These are phyloP conservation scores for Candida coleopterorum DNA, from an alignment of 805 yeast genomes.

Conservation along the genomic window DNA sequence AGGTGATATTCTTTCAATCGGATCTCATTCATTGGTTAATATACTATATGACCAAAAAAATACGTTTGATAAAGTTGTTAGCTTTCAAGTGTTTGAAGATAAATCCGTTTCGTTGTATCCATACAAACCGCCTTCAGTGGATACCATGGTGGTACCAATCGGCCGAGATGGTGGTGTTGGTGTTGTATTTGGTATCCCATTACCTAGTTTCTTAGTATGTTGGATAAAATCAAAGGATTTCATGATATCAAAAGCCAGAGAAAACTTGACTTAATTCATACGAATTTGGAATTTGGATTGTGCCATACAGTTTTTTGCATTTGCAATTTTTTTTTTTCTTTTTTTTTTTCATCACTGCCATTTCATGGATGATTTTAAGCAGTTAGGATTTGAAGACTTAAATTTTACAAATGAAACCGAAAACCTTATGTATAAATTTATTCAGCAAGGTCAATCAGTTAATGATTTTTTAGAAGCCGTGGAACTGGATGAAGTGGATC, in stretches of 20 bases:
- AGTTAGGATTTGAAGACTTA: slow-evolving; percentile 12
- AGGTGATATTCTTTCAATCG: slow-evolving; percentile 30
- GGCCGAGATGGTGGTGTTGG: slow-evolving; percentile 36
- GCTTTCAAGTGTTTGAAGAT: slow-evolving; percentile 11
- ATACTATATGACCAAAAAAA: slow-evolving; percentile 18
- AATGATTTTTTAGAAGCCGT: slow-evolving; percentile 20
- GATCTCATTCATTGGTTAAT: slow-evolving; percentile 22
- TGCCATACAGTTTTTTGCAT: not conserved
- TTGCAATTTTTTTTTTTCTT: not conserved
- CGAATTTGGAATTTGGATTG: not conserved
- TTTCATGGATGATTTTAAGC: slow-evolving; percentile 24
- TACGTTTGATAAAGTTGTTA: slow-evolving; percentile 10
- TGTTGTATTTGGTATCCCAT: slow-evolving; percentile 20
- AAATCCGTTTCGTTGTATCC: slow-evolving; percentile 9
- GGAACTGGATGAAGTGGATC: slow-evolving; percentile 10
- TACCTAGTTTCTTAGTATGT: slow-evolving; percentile 26
- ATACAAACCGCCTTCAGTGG: slow-evolving; percentile 8
- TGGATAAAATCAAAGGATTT: slow-evolving; percentile 24
- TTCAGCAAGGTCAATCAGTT: slow-evolving; percentile 21
- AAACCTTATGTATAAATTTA: slow-evolving; percentile 14
- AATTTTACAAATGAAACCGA: slow-evolving; percentile 12
- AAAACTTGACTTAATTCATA: slow-evolving; percentile 9
- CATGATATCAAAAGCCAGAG: slow-evolving; percentile 21
- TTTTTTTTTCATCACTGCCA: not conserved
- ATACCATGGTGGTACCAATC: slow-evolving; percentile 25